A percentile compares a stretch with the other conserved stretches of the same genome.
Evolutionary conservation across 768 basidiomycete genomes (phyloP).

Genomic region (Gautieria morchelliformis): DNA sequence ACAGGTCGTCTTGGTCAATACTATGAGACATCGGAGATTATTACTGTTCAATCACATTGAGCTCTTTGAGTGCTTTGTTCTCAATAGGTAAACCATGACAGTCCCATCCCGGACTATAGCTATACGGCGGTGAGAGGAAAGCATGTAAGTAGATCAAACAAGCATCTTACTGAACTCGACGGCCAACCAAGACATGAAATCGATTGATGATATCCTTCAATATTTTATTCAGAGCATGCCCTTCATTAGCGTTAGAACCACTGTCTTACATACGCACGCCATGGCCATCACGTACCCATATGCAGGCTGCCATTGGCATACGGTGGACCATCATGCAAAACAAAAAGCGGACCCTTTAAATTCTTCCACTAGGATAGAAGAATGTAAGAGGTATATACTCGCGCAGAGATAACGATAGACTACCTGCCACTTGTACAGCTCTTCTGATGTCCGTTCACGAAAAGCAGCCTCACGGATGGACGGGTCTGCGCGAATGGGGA

Average conservation of each 20-base stretch:
- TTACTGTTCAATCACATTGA: conserved; percentile 40
- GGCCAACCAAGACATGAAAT: conserved; percentile 69
- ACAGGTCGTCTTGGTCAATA: background rate
- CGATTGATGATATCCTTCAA: conserved; percentile 94
- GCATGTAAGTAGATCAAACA: conserved; percentile 5
- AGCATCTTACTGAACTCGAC: conserved; percentile 66
- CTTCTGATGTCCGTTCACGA: conserved; percentile 54
- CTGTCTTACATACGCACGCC: background rate
- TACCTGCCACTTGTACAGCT: conserved; percentile 53
- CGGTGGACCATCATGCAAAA: conserved; percentile 92
- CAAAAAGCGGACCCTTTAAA: conserved; percentile 58
- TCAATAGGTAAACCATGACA: conserved; percentile 98
- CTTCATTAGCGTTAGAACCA: conserved; percentile 28
- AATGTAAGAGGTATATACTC: background rate
- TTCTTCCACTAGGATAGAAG: conserved; percentile 45
- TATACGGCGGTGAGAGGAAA: conserved; percentile 21
- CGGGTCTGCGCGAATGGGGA: conserved; percentile 64
- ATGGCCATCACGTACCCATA: conserved; percentile 53
- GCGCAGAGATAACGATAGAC: conserved; percentile 1
- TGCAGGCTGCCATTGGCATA: conserved; percentile 96
- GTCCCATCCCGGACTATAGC: conserved; percentile 95
- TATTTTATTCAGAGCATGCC: conserved; percentile 94
- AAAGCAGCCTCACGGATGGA: conserved; percentile 51
- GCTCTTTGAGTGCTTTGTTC: conserved; percentile 76
- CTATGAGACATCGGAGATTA: background rate